A percentile compares a stretch with the other conserved stretches of the same genome.
These are phyloP conservation scores for Alternaria solani DNA, from an alignment of 2,329 filamentous ascomycete genomes.

Conservation along the genomic window DNA sequence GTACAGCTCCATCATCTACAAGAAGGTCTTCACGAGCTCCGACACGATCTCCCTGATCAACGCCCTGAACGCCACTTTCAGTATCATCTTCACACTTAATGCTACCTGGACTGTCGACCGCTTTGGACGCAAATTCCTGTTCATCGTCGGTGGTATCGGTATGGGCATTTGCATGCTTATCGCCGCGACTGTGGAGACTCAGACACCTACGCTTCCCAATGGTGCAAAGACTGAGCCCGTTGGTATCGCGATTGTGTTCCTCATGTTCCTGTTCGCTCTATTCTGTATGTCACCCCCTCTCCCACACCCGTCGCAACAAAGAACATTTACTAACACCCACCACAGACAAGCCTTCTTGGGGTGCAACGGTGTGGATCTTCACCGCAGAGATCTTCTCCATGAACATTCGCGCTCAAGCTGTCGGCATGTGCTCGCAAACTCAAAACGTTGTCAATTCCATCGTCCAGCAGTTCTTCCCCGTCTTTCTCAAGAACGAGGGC, in stretches of 20 bases:
- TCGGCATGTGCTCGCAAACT: conserved; percentile 69
- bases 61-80: conserved; percentile 75
- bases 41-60: conserved; percentile 74
- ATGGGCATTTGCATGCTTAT: conserved; percentile 77
- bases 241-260: conserved; percentile 72
- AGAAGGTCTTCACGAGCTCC: conserved; percentile 68
- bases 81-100: conserved; percentile 76
- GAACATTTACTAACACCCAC: conserved; percentile 29
- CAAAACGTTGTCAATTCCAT: conserved; percentile 71
- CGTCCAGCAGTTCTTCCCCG: conserved; percentile 75
- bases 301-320: background rate
- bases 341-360: conserved; percentile 72
- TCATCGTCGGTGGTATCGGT: conserved; percentile 72
- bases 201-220: conserved; percentile 61
- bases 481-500: conserved; percentile 67
- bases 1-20: conserved; percentile 77
- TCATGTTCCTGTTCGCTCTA: conserved; percentile 71
- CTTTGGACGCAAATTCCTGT: conserved; percentile 73
- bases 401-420: conserved; percentile 75
- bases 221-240: conserved; percentile 66
- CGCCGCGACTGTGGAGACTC: conserved; percentile 64
- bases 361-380: conserved; percentile 75
- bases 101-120: conserved; percentile 77
- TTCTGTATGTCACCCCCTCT: conserved; percentile 58
- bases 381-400: conserved; percentile 74